Evolutionary conservation across 2,329 filamentous ascomycete species (phyloP).

Genomic region (Colletotrichum spinosum): DNA sequence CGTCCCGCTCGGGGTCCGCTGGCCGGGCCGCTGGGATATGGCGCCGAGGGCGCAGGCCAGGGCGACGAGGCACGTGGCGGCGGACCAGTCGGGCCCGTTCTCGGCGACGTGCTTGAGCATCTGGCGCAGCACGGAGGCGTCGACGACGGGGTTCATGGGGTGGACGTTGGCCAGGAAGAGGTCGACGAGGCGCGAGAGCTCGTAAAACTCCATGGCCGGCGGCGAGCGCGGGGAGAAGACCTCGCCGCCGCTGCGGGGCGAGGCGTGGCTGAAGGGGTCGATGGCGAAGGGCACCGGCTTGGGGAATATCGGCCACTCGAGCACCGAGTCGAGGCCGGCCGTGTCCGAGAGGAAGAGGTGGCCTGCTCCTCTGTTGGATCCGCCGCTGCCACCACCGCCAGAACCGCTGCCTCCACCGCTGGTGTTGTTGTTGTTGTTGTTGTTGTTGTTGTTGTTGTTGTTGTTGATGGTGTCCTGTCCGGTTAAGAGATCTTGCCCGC

Average conservation of each 20-base stretch:
- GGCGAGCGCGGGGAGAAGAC: constrained; percentile 27
- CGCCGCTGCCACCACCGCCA: neutral
- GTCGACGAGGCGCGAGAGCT: constrained; percentile 27
- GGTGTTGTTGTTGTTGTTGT: neutral
- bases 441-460: neutral
- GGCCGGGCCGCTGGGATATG: constrained; percentile 31
- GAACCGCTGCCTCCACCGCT: too few relatives aligned
- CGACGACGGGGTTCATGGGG: constrained; percentile 33
- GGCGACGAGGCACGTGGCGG: constrained; percentile 35
- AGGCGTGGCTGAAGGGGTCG: constrained; percentile 26
- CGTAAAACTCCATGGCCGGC: constrained; percentile 33
- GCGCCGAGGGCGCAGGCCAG: constrained; percentile 34
- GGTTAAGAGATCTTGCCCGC: constrained; percentile 3
- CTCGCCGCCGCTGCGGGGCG: constrained; percentile 19
- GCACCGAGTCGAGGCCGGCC: constrained; percentile 34
- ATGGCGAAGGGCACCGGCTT: constrained; percentile 34
- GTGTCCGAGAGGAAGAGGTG: constrained; percentile 21
- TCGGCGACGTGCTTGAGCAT: constrained; percentile 36
- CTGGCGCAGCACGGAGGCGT: constrained; percentile 22
- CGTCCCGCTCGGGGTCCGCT: constrained; percentile 30
- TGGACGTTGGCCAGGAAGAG: constrained; percentile 31
- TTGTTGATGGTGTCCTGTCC: constrained; percentile 5
- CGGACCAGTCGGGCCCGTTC: constrained; percentile 38
- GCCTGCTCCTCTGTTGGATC: neutral
- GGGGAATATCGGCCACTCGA: constrained; percentile 34